Conservation (phyloP, 177 flowering plant genomes). For the Telopea speciosissima region DNA sequence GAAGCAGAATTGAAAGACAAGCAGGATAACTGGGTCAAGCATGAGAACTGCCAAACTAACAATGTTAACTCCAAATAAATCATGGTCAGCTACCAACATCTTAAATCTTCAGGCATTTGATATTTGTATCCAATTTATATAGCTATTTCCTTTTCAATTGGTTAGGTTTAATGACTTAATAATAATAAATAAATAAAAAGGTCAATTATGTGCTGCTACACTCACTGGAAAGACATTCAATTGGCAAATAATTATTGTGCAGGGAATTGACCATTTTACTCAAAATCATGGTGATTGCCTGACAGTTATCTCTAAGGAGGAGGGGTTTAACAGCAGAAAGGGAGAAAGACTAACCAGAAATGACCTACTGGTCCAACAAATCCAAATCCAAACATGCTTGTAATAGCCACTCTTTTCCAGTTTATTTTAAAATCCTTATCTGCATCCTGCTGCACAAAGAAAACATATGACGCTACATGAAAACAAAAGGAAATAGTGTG, state of each 20-base stretch:
- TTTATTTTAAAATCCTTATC: conserved; percentile 46
- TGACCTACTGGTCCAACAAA: conserved; percentile 97
- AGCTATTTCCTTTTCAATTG: neutral
- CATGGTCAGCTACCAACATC: neutral
- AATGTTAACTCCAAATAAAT: no score
- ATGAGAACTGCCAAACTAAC: no score
- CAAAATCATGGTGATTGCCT: neutral
- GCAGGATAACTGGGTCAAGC: neutral
- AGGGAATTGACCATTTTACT: neutral
- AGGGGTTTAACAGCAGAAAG: neutral
- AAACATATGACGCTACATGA: neutral
- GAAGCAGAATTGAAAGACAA: neutral
- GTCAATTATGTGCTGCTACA: no score
- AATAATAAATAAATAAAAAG: no score
- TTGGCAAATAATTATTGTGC: no score
- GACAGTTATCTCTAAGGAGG: no score
- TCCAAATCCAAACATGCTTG: conserved; percentile 82
- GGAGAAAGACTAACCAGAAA: conserved; percentile 55
- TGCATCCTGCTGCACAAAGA: conserved; percentile 36
- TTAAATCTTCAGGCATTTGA: neutral
- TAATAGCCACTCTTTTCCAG: conserved; percentile 77
- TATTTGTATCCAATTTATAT: no score
- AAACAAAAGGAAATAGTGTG: neutral
- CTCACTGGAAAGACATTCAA: no score
- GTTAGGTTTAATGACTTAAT: neutral